Percentiles rank a stretch among this genome's conserved stretches.
Evolutionary conservation across 2,329 filamentous ascomycete species (phyloP).

Genomic region (Penicillium sp.): DNA sequence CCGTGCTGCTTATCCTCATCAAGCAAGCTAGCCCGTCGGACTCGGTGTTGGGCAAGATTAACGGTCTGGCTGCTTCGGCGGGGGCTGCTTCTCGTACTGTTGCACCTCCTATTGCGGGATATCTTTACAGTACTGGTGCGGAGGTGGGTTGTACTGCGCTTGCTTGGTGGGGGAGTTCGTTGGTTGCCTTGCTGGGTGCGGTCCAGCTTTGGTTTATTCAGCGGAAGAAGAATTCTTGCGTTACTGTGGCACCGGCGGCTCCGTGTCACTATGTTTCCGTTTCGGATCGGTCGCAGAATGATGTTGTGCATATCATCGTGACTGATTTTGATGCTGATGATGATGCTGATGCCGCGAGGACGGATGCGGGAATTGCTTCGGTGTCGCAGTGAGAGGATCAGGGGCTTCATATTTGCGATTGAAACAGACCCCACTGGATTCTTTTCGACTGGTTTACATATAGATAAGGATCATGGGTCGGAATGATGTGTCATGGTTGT

Average conservation of each 20-base stretch:
- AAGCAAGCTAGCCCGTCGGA: conserved; percentile 72
- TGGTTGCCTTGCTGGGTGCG: conserved; percentile 62
- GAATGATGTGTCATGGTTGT: not conserved
- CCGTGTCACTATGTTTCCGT: conserved; percentile 35
- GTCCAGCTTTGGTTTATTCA: conserved; percentile 63
- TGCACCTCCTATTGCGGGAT: conserved; percentile 70
- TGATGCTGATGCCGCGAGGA: not conserved
- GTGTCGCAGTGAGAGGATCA: not conserved
- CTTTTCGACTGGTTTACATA: not conserved
- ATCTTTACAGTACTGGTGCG: conserved; percentile 68
- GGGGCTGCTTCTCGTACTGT: conserved; percentile 74
- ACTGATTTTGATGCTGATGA: conserved; percentile 30
- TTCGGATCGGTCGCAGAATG: conserved; percentile 28
- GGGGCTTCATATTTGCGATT: not conserved
- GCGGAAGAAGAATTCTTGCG: conserved; percentile 53
- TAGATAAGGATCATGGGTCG: not conserved
- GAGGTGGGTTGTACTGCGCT: conserved; percentile 64
- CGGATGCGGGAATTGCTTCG: not conserved
- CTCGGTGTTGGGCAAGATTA: conserved; percentile 70
- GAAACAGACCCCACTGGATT: no score
- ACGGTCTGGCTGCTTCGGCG: conserved; percentile 73
- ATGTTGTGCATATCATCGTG: conserved; percentile 40
- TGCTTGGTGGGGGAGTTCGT: conserved; percentile 66
- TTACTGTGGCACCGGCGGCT: conserved; percentile 45
- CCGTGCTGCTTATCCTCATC: conserved; percentile 71